phyloP scores from a whole-genome alignment of 208 protist species.

The Sergeia podlipaevii region DNA sequence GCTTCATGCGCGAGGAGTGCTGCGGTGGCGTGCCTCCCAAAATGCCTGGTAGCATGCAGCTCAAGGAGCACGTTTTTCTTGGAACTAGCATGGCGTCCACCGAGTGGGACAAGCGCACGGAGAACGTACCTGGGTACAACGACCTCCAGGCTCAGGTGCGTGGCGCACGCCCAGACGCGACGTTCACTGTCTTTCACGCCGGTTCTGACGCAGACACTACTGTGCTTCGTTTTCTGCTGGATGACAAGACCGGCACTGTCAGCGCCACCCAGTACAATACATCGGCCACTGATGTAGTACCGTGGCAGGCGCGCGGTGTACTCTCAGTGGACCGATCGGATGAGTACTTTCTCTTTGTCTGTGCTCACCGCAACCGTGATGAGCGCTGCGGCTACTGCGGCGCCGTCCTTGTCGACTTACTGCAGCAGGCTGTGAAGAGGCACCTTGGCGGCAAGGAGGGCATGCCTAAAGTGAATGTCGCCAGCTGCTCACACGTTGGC shows the following conservation, averaged over 20 bases:
- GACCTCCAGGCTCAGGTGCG: slow-evolving; percentile 29
- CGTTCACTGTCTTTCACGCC: slow-evolving; percentile 33
- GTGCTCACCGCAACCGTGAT: slow-evolving; percentile 75
- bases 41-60: slow-evolving; percentile 72
- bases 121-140: slow-evolving; percentile 63
- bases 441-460: slow-evolving; percentile 22
- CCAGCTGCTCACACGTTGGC: slow-evolving; percentile 80
- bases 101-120: slow-evolving; percentile 57
- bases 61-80: slow-evolving; percentile 80
- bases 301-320: slow-evolving; percentile 63
- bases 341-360: slow-evolving; percentile 87
- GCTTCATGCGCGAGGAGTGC: slow-evolving; percentile 87
- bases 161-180: slow-evolving; percentile 27
- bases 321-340: slow-evolving; percentile 68
- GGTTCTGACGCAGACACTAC: slow-evolving; percentile 41
- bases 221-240: slow-evolving; percentile 55
- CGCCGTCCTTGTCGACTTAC: slow-evolving; percentile 74
- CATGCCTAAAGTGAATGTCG: slow-evolving; percentile 45
- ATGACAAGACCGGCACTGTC: slow-evolving; percentile 29
- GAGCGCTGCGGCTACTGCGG: slow-evolving; percentile 88
- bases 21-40: slow-evolving; percentile 65
- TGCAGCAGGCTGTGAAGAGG: slow-evolving; percentile 49
- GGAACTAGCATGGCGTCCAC: slow-evolving; percentile 46
- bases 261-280: slow-evolving; percentile 56
- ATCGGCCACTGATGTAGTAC: slow-evolving; percentile 32